A percentile compares a stretch with the other conserved stretches of the same genome.
Conservation (phyloP, 2,329 filamentous ascomycete genomes). For the Zymoseptoria tritici region DNA sequence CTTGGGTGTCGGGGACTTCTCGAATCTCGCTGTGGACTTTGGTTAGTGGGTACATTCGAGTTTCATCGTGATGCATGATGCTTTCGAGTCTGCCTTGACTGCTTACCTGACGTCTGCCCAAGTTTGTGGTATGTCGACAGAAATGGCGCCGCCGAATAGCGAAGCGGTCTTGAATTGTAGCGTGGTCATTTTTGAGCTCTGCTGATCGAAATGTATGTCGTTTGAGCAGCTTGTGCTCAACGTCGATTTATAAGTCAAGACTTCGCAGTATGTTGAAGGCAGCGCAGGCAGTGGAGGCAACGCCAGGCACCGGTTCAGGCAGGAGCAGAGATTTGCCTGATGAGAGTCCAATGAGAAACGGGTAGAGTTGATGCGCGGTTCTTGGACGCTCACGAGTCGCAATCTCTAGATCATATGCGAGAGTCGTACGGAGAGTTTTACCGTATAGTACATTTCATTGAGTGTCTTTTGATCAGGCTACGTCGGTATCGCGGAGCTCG, state of each 20-base stretch:
- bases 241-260: neutral
- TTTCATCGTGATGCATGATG: neutral
- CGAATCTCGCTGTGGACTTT: slow-evolving; percentile 53
- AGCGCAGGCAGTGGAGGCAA: slow-evolving; percentile 7
- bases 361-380: no score
- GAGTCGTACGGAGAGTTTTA: neutral
- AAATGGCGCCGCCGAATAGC: slow-evolving; percentile 67
- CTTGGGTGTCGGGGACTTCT: slow-evolving; percentile 79
- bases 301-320: slow-evolving; percentile 12
- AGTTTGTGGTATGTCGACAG: slow-evolving; percentile 57
- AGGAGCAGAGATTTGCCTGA: neutral
- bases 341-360: neutral
- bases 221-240: neutral
- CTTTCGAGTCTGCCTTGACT: neutral
- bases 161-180: slow-evolving; percentile 10
- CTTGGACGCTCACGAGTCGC: no score
- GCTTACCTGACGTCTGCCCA: slow-evolving; percentile 66
- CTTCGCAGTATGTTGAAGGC: neutral
- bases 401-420: no score
- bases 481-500: neutral
- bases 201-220: neutral
- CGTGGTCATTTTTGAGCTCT: neutral
- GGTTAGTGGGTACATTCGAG: neutral
- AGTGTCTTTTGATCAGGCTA: neutral
- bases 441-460: neutral